A percentile compares a stretch with the other conserved stretches of the same genome.
Evolutionary conservation across 2,329 filamentous ascomycete genomes (phyloP).

Genomic region (Sporothrix euskadiensis): DNA sequence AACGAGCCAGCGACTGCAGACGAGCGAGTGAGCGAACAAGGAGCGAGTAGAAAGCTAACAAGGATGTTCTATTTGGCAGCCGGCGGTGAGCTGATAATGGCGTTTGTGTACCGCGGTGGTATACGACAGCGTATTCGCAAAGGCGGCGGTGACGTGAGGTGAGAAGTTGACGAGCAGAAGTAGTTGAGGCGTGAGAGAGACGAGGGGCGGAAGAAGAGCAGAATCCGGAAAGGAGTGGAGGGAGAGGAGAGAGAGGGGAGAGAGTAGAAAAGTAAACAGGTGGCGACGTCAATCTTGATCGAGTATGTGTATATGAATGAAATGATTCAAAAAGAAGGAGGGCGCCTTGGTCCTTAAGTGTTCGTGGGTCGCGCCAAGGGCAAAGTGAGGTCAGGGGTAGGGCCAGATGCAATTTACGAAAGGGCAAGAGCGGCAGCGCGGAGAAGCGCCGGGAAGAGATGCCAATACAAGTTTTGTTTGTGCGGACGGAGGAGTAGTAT

Average conservation of each 20-base stretch:
- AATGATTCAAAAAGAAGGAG: constrained; percentile 2
- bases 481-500: not conserved
- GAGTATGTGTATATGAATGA: not conserved
- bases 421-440: constrained; percentile 3
- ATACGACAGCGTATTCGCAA: not conserved
- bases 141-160: not conserved
- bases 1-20: constrained; percentile 33
- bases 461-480: constrained; percentile 3
- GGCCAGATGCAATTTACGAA: not conserved
- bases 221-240: not conserved
- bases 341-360: constrained; percentile 18
- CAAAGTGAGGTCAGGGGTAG: constrained; percentile 18
- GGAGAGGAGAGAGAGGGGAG: not conserved
- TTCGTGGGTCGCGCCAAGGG: not conserved
- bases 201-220: not conserved
- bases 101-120: not conserved
- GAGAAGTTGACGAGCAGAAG: not conserved
- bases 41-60: not conserved
- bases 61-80: no score
- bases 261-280: not conserved
- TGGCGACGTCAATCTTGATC: not conserved
- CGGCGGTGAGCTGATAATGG: not conserved
- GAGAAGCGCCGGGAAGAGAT: constrained; percentile 24
- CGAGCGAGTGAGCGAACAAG: not conserved
- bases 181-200: not conserved